phyloP scores from a whole-genome alignment of 306 rosid genomes.

The Neltuma alba region DNA sequence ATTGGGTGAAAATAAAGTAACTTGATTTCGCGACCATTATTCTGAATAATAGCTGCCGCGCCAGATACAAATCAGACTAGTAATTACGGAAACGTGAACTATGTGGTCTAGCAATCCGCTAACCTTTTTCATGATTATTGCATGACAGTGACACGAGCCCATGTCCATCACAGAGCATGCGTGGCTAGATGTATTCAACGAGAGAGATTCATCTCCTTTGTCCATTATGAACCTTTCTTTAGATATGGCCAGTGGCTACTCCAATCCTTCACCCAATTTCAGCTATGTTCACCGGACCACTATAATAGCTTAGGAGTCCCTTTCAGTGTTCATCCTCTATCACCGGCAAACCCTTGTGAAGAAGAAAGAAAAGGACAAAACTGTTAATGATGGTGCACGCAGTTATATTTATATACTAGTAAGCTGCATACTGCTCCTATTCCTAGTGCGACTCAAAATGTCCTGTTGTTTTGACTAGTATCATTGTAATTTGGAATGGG shows the following conservation, averaged over 20 bases:
- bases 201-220: conserved; percentile 4
- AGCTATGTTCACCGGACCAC: not conserved
- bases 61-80: not conserved
- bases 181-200: not conserved
- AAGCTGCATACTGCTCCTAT: not conserved
- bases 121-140: not conserved
- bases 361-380: conserved; percentile 5
- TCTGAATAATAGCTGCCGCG: not conserved
- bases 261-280: not conserved
- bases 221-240: not conserved
- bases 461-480: not conserved
- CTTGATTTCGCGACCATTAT: not conserved
- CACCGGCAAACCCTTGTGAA: not conserved
- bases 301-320: not conserved
- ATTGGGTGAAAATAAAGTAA: not conserved
- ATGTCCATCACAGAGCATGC: not conserved
- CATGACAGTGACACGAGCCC: conserved; percentile 1
- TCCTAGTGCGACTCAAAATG: conserved; percentile 3
- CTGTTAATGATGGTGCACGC: not conserved
- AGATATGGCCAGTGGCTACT: not conserved
- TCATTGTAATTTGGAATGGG: not conserved
- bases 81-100: not conserved
- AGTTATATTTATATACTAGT: not conserved
- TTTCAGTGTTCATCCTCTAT: not conserved
- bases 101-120: not conserved